A percentile compares a stretch with the other conserved stretches of the same genome.
Evolutionary conservation across 2,329 filamentous ascomycete species (phyloP).

Genomic region (Talaromyces piceae): DNA sequence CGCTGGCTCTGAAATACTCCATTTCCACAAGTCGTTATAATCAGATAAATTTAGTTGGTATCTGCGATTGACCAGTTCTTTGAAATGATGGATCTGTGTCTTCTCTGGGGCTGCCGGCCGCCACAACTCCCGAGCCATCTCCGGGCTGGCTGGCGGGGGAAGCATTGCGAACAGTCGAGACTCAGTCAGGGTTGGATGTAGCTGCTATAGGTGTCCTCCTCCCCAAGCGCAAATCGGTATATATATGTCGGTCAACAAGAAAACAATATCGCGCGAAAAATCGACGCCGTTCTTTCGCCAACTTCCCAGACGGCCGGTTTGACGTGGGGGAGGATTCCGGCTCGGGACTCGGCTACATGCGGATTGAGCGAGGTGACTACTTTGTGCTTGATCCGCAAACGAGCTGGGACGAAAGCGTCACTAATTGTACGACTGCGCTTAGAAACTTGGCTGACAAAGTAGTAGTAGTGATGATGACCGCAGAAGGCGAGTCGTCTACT

Average conservation of each 20-base stretch:
- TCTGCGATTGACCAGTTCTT: conserved; percentile 60
- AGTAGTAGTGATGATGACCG: not conserved
- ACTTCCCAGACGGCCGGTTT: not conserved
- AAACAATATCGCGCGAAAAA: not conserved
- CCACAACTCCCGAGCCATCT: conserved; percentile 53
- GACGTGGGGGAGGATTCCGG: not conserved
- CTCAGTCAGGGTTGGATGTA: not conserved
- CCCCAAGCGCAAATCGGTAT: not conserved
- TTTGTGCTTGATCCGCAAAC: conserved; percentile 1
- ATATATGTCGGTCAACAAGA: too few relatives aligned
- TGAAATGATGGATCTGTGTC: conserved; percentile 66
- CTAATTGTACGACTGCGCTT: not conserved
- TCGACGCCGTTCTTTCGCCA: not conserved
- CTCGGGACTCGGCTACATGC: not conserved
- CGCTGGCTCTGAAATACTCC: conserved; percentile 71
- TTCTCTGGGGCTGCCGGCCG: conserved; percentile 57
- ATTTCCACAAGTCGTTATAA: conserved; percentile 72
- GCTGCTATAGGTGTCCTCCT: not conserved
- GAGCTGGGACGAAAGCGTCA: not conserved
- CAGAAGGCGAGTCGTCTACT: not conserved
- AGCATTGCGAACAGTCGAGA: not conserved
- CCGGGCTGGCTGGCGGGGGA: conserved; percentile 3
- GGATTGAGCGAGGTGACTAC: not conserved
- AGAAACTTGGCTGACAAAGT: too few relatives aligned
- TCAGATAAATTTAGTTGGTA: conserved; percentile 54